Base-by-base conservation (phyloP, 805 yeast genomes). In the Metschnikowia dekortorum region DNA sequence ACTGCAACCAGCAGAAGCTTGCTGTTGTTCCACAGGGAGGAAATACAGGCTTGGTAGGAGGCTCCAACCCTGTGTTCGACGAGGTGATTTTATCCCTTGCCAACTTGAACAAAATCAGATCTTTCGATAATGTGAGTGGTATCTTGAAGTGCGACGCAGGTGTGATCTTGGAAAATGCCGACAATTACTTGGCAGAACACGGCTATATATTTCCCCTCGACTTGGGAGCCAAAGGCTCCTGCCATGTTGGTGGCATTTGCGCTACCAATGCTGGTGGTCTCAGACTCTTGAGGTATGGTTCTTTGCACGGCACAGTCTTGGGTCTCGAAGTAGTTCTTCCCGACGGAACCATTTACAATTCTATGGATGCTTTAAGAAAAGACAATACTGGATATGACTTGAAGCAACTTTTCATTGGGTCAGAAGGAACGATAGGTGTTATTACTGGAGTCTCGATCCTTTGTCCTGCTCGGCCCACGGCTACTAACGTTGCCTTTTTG, bases 11-110 rank as follows among this genome's bases (percentile, higher is more conserved):
- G 31, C 69, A 82, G 44, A 80, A 78, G 53, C 68, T 91, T 30
- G 96, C 97, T 0, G 82, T 91, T 44, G 96, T 89, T 8, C 97
- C 98, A 13, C 97, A 92, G 70, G 97, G 97, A 64, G 98, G 98
- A 59, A 91, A 92, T 69, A 92, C 97, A 1, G 97, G 97, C 29
- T 77, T 91, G 42, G 98, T 91, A 39, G 98, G 97, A 56, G 98
- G 97, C 4, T 86, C 96, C 5, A 81, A 84, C 16, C 97, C 97
- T 0, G 84, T 91, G 0, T 91, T 89, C 67, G 98, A 91, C 67
- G 98, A 91, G 69, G 81, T 91, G 45, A 79, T 91, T 26, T 58
- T 91, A 26, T 85, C 89, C 2, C 70, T 90, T 44, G 70, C 86
- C 34, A 79, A 78, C 60, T 60, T 92, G 74, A 89, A 89, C 75